Evolutionary conservation across 2,329 filamentous ascomycete genomes (phyloP), one percentile per base, ranked within the genome.

Genomic region (Fusarium luffae): DNA sequence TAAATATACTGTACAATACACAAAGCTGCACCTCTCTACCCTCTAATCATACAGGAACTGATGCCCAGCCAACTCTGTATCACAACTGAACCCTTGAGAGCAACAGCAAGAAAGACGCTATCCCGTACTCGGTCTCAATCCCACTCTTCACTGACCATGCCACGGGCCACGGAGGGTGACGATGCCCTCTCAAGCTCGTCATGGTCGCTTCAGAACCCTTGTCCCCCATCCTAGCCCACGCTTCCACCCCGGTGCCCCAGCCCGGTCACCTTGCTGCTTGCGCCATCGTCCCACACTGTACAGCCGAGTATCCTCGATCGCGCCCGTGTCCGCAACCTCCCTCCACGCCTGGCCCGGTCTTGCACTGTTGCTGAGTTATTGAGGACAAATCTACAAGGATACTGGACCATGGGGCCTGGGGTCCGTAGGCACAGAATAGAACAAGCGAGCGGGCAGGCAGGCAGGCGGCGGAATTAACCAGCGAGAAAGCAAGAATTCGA

Each of bases 201-300:
- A 73, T 74, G 72, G 68, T 62, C 68, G 65, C 59, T 73, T 63
- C 66, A 70, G 54, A 68, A 58, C 68, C 71, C 71, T 70, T 71
- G 65, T 63, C 69, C 47, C 54, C 68, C 56, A 58, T 60, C 52
- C 68, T 62, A 71, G 68, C 68, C 68, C 68, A 69, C 61, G 59
- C 64, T 71, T 64, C 50, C 54, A 72, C 68, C 72, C 68, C 59
- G 54, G 64, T 56, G 65, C 69, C 71, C 73, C 71, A 71, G 61
- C 61, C 70, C 63, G 54, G 71, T 71, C 70, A 66, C 68, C 65
- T 72, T 62, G 63, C 56, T 63, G 69, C 73, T 75, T 74, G 73
- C 73, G 73, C 73, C 73, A 75, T 75, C 72, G 73, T 75, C 74
- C 74, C 74, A 75, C 73, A 74, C 72, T 75, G 74, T 74, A 73